phyloP scores from a whole-genome alignment of 2,329 filamentous ascomycete species.

The Zymoseptoria tritici region DNA sequence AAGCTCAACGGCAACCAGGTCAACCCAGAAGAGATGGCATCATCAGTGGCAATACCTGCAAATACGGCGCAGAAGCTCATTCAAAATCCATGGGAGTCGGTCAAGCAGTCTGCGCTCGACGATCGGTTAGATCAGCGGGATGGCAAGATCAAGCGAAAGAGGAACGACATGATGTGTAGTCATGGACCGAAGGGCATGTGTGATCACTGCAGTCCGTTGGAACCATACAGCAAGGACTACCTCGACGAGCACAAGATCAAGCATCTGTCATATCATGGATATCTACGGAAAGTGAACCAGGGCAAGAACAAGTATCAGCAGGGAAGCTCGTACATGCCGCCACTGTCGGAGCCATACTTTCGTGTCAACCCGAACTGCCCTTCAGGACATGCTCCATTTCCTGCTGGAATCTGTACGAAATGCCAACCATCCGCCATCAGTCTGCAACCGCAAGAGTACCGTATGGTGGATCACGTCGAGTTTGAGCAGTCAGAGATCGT shows the following conservation, averaged over 20 bases:
- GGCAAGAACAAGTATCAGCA: conserved; percentile 94
- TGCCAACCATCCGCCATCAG: conserved; percentile 97
- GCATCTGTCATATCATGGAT: conserved; percentile 90
- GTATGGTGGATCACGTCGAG: conserved; percentile 97
- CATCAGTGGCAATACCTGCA: conserved; percentile 51
- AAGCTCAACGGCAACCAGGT: conserved; percentile 74
- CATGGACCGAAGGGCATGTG: conserved; percentile 98
- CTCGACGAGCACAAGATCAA: conserved; percentile 97
- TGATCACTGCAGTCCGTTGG: conserved; percentile 95
- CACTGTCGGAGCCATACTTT: conserved; percentile 86
- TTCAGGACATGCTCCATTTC: conserved; percentile 86
- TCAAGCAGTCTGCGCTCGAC: conserved; percentile 81
- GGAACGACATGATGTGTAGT: conserved; percentile 80
- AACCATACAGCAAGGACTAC: conserved; percentile 86
- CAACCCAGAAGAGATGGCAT: conserved; percentile 58
- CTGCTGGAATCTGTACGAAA: conserved; percentile 94
- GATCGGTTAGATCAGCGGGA: conserved; percentile 77
- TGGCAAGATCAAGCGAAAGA: conserved; percentile 75
- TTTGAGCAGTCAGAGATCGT: conserved; percentile 80
- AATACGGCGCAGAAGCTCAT: conserved; percentile 55
- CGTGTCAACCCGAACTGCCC: conserved; percentile 84
- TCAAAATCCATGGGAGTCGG: conserved; percentile 87
- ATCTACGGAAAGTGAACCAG: conserved; percentile 90
- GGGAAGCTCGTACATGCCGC: conserved; percentile 91
- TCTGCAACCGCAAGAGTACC: conserved; percentile 83